Conservation (phyloP, 305 asterid genomes). For the Solanum hybrid region DNA sequence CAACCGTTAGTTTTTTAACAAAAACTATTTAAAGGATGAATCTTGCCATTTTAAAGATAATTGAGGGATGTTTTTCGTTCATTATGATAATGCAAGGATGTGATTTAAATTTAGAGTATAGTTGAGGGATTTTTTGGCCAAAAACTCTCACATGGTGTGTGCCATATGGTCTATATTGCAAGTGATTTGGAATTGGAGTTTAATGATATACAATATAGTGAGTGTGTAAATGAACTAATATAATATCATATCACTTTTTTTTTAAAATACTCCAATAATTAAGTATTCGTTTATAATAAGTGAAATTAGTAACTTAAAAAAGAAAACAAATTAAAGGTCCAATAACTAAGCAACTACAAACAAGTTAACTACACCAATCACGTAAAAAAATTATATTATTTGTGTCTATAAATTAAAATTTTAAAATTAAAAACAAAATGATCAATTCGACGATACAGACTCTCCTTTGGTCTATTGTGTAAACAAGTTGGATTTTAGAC, state of each 20-base stretch:
- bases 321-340: not conserved
- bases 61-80: no score
- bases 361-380: not conserved
- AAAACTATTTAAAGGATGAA: no score
- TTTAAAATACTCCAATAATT: not conserved
- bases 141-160: not conserved
- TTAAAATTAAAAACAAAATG: not conserved
- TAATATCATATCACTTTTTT: not conserved
- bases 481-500: not conserved
- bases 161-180: not conserved
- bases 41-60: no score
- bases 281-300: not conserved
- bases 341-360: not conserved
- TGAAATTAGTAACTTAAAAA: not conserved
- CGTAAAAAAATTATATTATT: not conserved
- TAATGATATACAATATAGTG: not conserved
- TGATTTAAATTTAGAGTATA: no score
- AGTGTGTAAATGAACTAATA: not conserved
- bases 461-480: not conserved
- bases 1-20: no score
- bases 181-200: not conserved
- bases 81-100: no score
- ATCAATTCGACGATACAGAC: not conserved
- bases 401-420: not conserved
- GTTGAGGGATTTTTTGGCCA: rapidly evolving